These are phyloP conservation scores for Fusarium veterinarium DNA, from an alignment of 2,329 filamentous ascomycete genomes.

Conservation along the genomic window DNA sequence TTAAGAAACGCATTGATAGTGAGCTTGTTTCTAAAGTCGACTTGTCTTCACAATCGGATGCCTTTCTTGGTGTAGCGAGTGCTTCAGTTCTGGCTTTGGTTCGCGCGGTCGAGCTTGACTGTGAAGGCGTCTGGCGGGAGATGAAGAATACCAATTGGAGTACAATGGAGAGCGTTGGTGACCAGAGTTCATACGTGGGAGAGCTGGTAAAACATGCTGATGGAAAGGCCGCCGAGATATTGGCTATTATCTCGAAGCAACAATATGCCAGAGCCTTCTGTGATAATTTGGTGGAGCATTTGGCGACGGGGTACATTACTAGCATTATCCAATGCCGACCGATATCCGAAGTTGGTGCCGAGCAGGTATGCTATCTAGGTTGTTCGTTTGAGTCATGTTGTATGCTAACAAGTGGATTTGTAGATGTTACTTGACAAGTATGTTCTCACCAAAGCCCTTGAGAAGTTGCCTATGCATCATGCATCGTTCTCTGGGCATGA, in stretches of 20 bases:
- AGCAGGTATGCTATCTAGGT: constrained; percentile 72
- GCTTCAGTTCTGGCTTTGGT: constrained; percentile 87
- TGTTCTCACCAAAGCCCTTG: constrained; percentile 82
- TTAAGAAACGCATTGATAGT: constrained; percentile 88
- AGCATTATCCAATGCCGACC: constrained; percentile 91
- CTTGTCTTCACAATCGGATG: constrained; percentile 91
- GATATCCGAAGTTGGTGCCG: constrained; percentile 92
- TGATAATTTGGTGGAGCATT: constrained; percentile 91
- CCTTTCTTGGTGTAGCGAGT: constrained; percentile 94
- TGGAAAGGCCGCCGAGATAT: constrained; percentile 76
- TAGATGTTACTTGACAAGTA: constrained; percentile 98
- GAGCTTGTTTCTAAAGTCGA: constrained; percentile 83
- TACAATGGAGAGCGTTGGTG: constrained; percentile 90
- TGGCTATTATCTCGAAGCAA: constrained; percentile 84
- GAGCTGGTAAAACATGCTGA: constrained; percentile 83
- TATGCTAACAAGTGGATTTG: constrained; percentile 38
- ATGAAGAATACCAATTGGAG: constrained; percentile 98
- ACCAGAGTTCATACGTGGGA: constrained; percentile 91
- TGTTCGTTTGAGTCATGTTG: neutral
- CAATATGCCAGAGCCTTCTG: constrained; percentile 96
- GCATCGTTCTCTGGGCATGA: constrained; percentile 57
- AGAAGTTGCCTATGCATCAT: constrained; percentile 75
- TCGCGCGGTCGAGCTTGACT: constrained; percentile 81
- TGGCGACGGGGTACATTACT: constrained; percentile 81
- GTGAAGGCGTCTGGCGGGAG: constrained; percentile 91